These are phyloP conservation scores for Borovskyia barvae DNA, from an alignment of 208 protist species.

Conservation along the genomic window DNA sequence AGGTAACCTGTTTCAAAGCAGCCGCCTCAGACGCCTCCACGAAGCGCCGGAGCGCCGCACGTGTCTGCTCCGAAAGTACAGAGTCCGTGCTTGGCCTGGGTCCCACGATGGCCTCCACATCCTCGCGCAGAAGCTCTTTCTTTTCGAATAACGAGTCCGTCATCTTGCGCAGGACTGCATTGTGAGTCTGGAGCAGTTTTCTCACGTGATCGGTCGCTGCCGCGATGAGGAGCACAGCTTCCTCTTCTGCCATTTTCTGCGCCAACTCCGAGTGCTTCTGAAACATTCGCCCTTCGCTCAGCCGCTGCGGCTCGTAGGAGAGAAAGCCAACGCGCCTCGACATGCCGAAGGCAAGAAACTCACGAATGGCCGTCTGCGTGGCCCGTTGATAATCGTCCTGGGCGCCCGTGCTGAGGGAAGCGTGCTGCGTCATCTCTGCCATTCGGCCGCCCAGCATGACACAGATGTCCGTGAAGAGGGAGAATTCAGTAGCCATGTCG, in stretches of 20 bases:
- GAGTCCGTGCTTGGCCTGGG: constrained; percentile 18
- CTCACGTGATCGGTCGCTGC: constrained; percentile 48
- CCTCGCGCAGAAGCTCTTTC: constrained; percentile 75
- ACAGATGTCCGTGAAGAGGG: constrained; percentile 91
- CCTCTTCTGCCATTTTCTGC: constrained; percentile 62
- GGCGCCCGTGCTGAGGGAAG: constrained; percentile 87
- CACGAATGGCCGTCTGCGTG: constrained; percentile 58
- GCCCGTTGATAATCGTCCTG: constrained; percentile 93
- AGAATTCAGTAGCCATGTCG: constrained; percentile 85
- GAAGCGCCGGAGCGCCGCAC: constrained; percentile 53
- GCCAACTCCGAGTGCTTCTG: constrained; percentile 63
- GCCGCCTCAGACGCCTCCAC: constrained; percentile 40
- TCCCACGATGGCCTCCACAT: constrained; percentile 65
- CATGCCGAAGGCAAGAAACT: constrained; percentile 85
- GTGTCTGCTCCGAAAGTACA: constrained; percentile 32
- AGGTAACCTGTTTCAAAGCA: constrained; percentile 26
- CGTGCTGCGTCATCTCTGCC: constrained; percentile 93
- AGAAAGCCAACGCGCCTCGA: constrained; percentile 67
- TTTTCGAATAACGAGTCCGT: constrained; percentile 45
- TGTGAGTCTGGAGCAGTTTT: constrained; percentile 45
- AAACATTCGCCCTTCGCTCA: constrained; percentile 74
- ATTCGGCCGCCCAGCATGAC: constrained; percentile 94
- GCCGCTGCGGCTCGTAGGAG: constrained; percentile 69
- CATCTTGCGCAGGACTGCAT: constrained; percentile 40
- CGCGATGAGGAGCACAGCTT: constrained; percentile 60